Percentiles rank a stretch among this genome's conserved stretches.
These are phyloP conservation scores for Nicotiana sylvestris DNA, from an alignment of 257 asterid genomes.

Conservation along the genomic window DNA sequence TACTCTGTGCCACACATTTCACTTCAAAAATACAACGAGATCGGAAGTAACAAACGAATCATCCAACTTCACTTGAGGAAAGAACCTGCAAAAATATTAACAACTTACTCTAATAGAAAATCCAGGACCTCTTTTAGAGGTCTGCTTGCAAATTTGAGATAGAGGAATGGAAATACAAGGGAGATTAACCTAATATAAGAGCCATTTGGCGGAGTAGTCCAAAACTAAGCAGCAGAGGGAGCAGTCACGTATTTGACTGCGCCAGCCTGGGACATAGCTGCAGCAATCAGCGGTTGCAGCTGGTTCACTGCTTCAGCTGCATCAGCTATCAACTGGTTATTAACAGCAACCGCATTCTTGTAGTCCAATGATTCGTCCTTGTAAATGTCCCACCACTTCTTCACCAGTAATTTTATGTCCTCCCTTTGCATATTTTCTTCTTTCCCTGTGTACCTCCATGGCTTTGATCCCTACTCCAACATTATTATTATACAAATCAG, in stretches of 20 bases:
- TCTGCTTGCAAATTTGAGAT: background rate
- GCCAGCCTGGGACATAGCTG: background rate
- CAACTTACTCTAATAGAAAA: background rate
- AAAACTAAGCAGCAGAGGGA: background rate
- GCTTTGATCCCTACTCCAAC: conserved; percentile 29
- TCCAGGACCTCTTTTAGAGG: background rate
- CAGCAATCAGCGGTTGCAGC: conserved; percentile 8
- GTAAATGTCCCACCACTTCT: conserved; percentile 52
- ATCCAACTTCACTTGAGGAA: background rate
- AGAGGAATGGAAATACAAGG: too few species aligned
- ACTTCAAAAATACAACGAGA: background rate
- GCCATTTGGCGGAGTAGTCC: background rate
- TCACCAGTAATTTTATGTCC: conserved; percentile 43
- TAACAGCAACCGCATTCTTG: conserved; percentile 9
- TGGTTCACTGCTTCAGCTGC: background rate
- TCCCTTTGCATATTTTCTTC: conserved; percentile 48
- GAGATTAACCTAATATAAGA: background rate
- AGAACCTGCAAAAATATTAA: background rate
- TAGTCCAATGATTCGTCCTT: conserved; percentile 34
- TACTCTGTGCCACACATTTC: background rate
- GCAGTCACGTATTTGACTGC: background rate
- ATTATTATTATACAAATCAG: background rate
- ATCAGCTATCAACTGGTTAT: background rate
- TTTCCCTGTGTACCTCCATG: conserved; percentile 48
- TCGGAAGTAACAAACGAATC: background rate